phyloP scores from a whole-genome alignment of 768 basidiomycete genomes.

The Kwoniella shandongensis region DNA sequence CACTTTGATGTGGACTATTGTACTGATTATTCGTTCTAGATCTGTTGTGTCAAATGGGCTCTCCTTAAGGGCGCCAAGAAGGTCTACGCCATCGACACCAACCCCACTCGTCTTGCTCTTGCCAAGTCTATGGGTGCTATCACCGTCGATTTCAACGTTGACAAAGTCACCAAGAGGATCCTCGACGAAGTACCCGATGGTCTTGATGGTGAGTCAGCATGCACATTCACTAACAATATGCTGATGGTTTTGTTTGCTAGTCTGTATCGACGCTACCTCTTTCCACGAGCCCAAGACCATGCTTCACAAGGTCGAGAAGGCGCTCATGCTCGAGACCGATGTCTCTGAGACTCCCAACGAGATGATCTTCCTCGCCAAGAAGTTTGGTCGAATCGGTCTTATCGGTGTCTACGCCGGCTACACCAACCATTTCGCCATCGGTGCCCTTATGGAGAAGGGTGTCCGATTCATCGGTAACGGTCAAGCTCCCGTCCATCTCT shows the following conservation, averaged over 20 bases:
- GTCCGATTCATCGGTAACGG: constrained; percentile 70
- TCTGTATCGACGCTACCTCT: constrained; percentile 54
- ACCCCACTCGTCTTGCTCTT: constrained; percentile 60
- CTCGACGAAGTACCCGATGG: constrained; percentile 58
- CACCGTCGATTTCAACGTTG: constrained; percentile 63
- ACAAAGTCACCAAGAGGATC: constrained; percentile 63
- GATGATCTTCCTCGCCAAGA: constrained; percentile 57
- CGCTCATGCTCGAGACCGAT: constrained; percentile 73
- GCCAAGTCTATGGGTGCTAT: constrained; percentile 59
- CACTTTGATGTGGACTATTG: background rate
- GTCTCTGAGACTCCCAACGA: constrained; percentile 66
- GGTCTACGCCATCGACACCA: constrained; percentile 69
- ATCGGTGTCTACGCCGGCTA: constrained; percentile 70
- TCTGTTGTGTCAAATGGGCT: constrained; percentile 59
- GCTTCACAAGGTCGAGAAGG: constrained; percentile 67
- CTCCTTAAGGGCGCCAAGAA: constrained; percentile 68
- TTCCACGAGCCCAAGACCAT: constrained; percentile 72
- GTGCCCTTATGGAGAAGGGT: constrained; percentile 76
- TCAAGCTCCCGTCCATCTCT: constrained; percentile 71
- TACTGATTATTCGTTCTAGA: constrained; percentile 33
- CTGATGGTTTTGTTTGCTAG: constrained; percentile 15
- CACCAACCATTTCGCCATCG: constrained; percentile 62
- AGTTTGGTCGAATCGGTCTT: constrained; percentile 60
- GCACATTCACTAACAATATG: constrained; percentile 19
- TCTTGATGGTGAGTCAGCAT: constrained; percentile 63